These are phyloP conservation scores for Hanseniaspora lachancei DNA, from an alignment of 805 yeast species.

Conservation along the genomic window DNA sequence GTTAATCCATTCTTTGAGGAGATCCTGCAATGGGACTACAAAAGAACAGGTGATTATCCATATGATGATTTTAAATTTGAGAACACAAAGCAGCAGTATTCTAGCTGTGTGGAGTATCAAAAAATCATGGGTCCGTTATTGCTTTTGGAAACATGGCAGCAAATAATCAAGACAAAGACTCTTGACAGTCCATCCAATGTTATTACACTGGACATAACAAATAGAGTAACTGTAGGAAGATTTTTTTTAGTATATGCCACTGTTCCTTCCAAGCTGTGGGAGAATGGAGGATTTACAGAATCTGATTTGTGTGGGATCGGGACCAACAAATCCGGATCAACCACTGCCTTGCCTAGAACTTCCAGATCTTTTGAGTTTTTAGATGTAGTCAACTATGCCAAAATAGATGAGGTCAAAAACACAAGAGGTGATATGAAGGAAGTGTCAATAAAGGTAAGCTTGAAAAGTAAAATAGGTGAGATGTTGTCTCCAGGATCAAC, in stretches of 20 bases:
- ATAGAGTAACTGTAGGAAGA: conserved; percentile 68
- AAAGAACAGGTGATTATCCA: conserved; percentile 43
- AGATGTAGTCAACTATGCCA: conserved; percentile 37
- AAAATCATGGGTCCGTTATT: conserved; percentile 65
- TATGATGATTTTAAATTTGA: conserved; percentile 31
- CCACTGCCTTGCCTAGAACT: conserved; percentile 24
- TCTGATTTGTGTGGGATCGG: conserved; percentile 51
- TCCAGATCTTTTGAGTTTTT: conserved; percentile 34
- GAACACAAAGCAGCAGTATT: conserved; percentile 43
- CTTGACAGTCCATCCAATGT: conserved; percentile 41
- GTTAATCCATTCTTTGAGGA: conserved; percentile 58
- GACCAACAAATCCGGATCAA: conserved; percentile 21
- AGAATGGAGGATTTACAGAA: conserved; percentile 49
- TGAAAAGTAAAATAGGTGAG: conserved; percentile 34
- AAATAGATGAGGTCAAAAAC: conserved; percentile 58
- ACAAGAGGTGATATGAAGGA: conserved; percentile 58
- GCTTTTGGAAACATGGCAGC: conserved; percentile 88
- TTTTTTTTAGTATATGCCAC: conserved; percentile 80
- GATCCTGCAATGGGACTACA: conserved; percentile 68
- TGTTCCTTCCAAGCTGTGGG: conserved; percentile 38
- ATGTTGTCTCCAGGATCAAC: conserved; percentile 50
- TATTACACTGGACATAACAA: conserved; percentile 58
- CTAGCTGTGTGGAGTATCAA: conserved; percentile 50
- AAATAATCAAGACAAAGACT: conserved; percentile 58
- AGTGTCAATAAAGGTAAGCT: conserved; percentile 53